Conservation (phyloP, 306 rosid genomes). For the Hippophae gyantsensis region DNA sequence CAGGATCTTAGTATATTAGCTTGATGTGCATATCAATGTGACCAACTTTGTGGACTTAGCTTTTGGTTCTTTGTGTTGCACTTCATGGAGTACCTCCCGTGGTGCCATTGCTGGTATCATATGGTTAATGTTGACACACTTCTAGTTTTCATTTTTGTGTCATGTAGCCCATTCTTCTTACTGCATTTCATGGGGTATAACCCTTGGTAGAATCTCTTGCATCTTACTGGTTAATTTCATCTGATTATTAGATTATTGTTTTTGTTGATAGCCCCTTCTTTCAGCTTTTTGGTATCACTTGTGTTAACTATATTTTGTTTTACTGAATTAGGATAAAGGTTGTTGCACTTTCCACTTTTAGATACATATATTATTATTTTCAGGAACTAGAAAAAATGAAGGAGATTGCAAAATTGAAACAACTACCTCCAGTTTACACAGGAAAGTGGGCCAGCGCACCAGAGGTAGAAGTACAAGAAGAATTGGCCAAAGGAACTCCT, state of each 20-base stretch:
- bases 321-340: not conserved
- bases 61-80: too few species aligned
- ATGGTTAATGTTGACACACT: too few species aligned
- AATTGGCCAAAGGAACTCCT: slow-evolving; percentile 62
- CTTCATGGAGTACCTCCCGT: too few species aligned
- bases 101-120: too few species aligned
- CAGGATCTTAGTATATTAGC: too few species aligned
- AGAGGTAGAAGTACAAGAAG: slow-evolving; percentile 58
- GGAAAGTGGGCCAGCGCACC: slow-evolving; percentile 83
- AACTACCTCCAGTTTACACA: slow-evolving; percentile 77
- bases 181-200: too few species aligned
- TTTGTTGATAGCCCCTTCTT: not conserved
- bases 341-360: not conserved
- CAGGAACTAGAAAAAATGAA: slow-evolving; percentile 93
- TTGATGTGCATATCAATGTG: too few species aligned
- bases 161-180: too few species aligned
- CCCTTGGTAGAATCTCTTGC: not conserved
- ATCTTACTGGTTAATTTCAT: not conserved
- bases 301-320: not conserved
- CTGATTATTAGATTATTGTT: not conserved
- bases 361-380: slow-evolving; percentile 8
- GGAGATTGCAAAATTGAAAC: slow-evolving; percentile 63
- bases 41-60: too few species aligned
- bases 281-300: not conserved
- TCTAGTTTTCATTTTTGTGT: too few species aligned